A percentile compares a stretch with the other conserved stretches of the same genome.
These are phyloP conservation scores for Carallia brachiata DNA, from an alignment of 345 rosid species.

Conservation along the genomic window DNA sequence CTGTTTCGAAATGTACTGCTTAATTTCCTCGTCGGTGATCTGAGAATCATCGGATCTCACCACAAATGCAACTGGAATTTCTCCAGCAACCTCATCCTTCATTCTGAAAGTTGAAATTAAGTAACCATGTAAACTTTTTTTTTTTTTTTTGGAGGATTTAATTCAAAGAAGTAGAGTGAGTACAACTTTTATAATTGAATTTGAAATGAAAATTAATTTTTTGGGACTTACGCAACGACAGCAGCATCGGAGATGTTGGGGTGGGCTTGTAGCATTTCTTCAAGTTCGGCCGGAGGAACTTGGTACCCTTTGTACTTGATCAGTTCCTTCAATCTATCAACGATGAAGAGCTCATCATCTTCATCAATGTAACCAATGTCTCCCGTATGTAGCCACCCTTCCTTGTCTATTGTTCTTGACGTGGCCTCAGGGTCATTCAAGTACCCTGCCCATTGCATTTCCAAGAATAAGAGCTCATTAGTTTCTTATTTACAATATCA, in stretches of 20 bases:
- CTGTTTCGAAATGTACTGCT: slow-evolving; percentile 26
- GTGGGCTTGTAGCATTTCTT: slow-evolving; percentile 21
- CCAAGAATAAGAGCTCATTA: no score
- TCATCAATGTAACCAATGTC: slow-evolving; percentile 31
- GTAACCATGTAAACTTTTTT: background rate
- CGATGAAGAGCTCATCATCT: slow-evolving; percentile 34
- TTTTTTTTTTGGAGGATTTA: background rate
- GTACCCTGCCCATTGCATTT: slow-evolving; percentile 37
- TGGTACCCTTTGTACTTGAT: slow-evolving; percentile 38
- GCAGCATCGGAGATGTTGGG: slow-evolving; percentile 29
- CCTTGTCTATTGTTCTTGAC: slow-evolving; percentile 50
- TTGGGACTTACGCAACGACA: slow-evolving; percentile 25
- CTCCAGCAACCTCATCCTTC: slow-evolving; percentile 28
- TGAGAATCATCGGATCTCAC: slow-evolving; percentile 18
- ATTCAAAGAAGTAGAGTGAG: background rate
- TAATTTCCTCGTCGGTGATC: slow-evolving; percentile 19
- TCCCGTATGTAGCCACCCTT: slow-evolving; percentile 36
- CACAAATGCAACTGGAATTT: slow-evolving; percentile 30
- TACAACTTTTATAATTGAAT: no score
- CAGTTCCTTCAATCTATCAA: slow-evolving; percentile 34
- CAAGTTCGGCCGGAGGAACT: slow-evolving; percentile 35
- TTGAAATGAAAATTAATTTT: no score
- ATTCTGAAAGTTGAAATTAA: slow-evolving; percentile 8
- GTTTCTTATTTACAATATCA: no score
- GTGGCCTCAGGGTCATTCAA: slow-evolving; percentile 62